phyloP scores from a whole-genome alignment of 495 filamentous ascomycete genomes.

The Aspergillus ellipticus region DNA sequence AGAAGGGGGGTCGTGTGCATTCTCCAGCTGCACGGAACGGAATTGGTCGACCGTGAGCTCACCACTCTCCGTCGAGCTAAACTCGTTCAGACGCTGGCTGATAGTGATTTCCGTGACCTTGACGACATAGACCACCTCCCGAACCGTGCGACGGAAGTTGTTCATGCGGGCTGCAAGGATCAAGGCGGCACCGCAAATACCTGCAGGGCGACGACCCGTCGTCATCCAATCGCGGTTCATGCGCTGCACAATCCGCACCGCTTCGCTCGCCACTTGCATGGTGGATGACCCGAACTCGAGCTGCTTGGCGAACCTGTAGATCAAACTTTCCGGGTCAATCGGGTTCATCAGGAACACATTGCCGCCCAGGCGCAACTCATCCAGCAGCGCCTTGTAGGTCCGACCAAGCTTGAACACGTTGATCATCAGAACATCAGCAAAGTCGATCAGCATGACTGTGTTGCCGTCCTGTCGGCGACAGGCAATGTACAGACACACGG shows the following conservation, averaged over 20 bases:
- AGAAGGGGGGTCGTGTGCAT: conserved; percentile 74
- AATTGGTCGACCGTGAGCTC: conserved; percentile 85
- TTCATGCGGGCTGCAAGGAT: conserved; percentile 96
- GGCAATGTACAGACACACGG: conserved; percentile 81
- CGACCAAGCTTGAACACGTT: conserved; percentile 91
- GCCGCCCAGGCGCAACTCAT: conserved; percentile 54
- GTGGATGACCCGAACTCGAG: conserved; percentile 80
- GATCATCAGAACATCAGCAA: conserved; percentile 76
- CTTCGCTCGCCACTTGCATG: conserved; percentile 78
- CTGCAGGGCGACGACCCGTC: conserved; percentile 84
- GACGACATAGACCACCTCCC: conserved; percentile 93
- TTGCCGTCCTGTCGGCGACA: conserved; percentile 66
- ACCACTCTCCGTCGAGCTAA: conserved; percentile 74
- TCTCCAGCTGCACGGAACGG: conserved; percentile 60
- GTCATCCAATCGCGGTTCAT: conserved; percentile 98
- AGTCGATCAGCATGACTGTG: conserved; percentile 82
- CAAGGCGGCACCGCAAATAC: conserved; percentile 89
- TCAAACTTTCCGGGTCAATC: conserved; percentile 78
- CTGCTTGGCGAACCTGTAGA: conserved; percentile 81
- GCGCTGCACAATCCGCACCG: conserved; percentile 76
- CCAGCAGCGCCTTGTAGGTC: conserved; percentile 72
- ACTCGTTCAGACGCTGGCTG: conserved; percentile 83
- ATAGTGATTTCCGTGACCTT: conserved; percentile 92
- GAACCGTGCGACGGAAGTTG: conserved; percentile 86
- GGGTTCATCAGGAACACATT: conserved; percentile 50